These are phyloP conservation scores for Pseudogymnoascus sp. DNA, from an alignment of 2,329 filamentous ascomycete genomes.

Conservation along the genomic window DNA sequence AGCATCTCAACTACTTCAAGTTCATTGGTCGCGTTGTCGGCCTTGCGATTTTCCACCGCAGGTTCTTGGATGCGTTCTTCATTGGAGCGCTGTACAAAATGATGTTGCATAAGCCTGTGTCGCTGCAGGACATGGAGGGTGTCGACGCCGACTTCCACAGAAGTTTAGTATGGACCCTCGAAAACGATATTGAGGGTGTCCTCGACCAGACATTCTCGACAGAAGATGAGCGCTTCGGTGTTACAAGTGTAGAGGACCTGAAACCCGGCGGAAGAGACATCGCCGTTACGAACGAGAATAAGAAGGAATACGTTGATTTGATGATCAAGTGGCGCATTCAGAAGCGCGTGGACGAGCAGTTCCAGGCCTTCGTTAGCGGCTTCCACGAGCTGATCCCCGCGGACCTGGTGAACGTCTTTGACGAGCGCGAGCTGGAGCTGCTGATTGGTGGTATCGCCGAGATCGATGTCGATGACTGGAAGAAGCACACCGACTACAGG, in stretches of 20 bases:
- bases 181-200: constrained; percentile 91
- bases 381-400: constrained; percentile 97
- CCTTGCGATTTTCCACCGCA: constrained; percentile 92
- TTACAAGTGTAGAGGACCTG: constrained; percentile 87
- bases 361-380: constrained; percentile 93
- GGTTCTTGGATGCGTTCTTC: constrained; percentile 98
- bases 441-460: constrained; percentile 99
- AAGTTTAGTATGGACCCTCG: constrained; percentile 93
- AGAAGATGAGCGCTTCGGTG: constrained; percentile 94
- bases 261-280: constrained; percentile 87
- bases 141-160: constrained; percentile 97
- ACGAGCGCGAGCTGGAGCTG: constrained; percentile 92
- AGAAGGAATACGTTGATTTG: constrained; percentile 95
- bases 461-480: constrained; percentile 99
- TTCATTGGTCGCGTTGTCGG: constrained; percentile 98
- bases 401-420: constrained; percentile 96
- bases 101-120: constrained; percentile 89
- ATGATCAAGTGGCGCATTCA: constrained; percentile 99
- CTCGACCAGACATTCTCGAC: constrained; percentile 94
- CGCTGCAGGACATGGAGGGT: constrained; percentile 94
- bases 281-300: constrained; percentile 96
- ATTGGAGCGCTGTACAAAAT: constrained; percentile 99
- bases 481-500: constrained; percentile 99
- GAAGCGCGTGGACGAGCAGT: constrained; percentile 96
- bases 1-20: constrained; percentile 99